Base-by-base conservation (phyloP, 352 stramenopile genomes). In the Globisporangium paddicum region DNA sequence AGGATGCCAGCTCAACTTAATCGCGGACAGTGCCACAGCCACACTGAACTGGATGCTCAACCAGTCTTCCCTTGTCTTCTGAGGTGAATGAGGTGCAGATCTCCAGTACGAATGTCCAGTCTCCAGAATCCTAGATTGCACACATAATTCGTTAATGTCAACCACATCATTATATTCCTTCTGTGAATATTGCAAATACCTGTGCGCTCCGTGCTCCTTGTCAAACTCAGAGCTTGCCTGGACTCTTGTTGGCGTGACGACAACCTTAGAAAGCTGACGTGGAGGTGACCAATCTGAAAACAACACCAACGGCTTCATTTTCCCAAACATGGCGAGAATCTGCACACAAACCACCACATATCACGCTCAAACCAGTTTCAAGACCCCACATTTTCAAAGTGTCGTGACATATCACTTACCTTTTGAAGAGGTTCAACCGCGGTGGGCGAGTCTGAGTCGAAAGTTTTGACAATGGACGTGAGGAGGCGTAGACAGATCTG, bases 261-360 rank as follows among this genome's bases (percentile, higher is more conserved):
- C 60, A 3, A 62, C 61, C 14, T 61, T 68, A 0, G 79, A 89
- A 11, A 92, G 62, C 16, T 82, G 68, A 9, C 71, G 76, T 45
- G 79, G 72, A 23, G 85, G 86, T 5, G 82, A 81, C 86, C 86
- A 96, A 53, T 96, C 83, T 8, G 64, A 40, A 64, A 94, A 96
- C 10, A 96, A 70, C 38, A 68, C 55, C 18, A 96, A 64, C 3
- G 81, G 79, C 19, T 89, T 75, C 42, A 93, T 72, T 14, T 77
- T 79, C 11, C 63, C 68, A 47, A 93, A 73, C 30, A 94, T 64
- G 8, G 41, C 41, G 9, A 87, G 69, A 55, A 96, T 67, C 84
- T 95, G 48, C 42, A 28, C 50, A 51, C 30, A 40, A 34, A 28
- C n/a, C n/a, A n/a, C n/a, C n/a, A 37, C 1, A 30, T 1, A 51